Conservation (phyloP, 1,284 basidiomycete species). For the Trichosporon sp. region DNA sequence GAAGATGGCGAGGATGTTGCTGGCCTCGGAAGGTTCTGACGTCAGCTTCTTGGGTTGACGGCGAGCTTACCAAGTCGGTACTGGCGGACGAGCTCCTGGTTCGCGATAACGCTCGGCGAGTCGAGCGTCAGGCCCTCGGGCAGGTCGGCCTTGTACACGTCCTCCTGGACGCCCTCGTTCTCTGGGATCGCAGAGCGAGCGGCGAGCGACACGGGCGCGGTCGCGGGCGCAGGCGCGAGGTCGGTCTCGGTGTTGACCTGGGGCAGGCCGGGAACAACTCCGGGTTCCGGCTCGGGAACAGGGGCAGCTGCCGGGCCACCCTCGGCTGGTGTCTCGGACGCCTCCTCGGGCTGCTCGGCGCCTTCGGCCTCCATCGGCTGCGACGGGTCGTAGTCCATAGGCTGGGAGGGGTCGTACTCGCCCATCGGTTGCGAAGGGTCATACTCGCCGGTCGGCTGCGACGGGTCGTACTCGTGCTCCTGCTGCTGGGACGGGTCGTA, state of each 20-base stretch:
- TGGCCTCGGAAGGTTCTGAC: conserved; percentile 31
- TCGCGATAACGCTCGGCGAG: conserved; percentile 36
- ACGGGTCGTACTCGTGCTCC: conserved; percentile 8
- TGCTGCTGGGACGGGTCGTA: conserved; percentile 11
- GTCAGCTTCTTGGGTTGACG: not conserved
- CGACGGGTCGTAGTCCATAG: conserved; percentile 10
- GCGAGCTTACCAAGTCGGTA: conserved; percentile 29
- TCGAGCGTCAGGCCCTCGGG: conserved; percentile 32
- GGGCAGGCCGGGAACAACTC: not conserved
- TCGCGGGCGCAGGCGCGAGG: not conserved
- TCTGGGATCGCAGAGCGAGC: not conserved
- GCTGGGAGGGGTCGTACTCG: conserved; percentile 9
- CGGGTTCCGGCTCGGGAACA: not conserved
- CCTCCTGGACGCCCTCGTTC: conserved; percentile 7
- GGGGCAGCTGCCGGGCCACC: not conserved
- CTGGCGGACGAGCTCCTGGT: conserved; percentile 28
- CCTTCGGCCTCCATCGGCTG: conserved; percentile 26
- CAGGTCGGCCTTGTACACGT: conserved; percentile 15
- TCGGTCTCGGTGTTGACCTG: not conserved
- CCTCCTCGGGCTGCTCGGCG: conserved; percentile 19
- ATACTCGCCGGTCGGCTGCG: conserved; percentile 2
- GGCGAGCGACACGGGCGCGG: not conserved
- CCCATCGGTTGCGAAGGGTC: not conserved
- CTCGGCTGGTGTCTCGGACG: not conserved
- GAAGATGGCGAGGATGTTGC: conserved; percentile 46